Evolutionary conservation across 2,329 filamentous ascomycete genomes (phyloP).

Genomic region (Ophiostoma ulmi): DNA sequence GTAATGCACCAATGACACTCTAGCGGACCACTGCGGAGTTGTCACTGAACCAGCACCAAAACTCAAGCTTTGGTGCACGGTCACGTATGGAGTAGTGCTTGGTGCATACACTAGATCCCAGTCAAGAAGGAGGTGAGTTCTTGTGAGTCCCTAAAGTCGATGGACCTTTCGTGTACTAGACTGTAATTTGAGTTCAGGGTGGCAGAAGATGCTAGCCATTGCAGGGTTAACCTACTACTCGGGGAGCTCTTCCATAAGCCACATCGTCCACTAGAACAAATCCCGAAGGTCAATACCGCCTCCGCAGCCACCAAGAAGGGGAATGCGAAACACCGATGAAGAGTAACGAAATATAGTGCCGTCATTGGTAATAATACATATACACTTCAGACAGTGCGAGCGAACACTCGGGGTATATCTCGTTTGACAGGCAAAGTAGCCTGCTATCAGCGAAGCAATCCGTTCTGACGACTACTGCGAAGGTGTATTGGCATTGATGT

Average conservation of each 20-base stretch:
- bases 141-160: neutral
- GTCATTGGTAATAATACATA: no score
- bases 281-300: neutral
- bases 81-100: neutral
- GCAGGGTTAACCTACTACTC: neutral
- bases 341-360: no score
- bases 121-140: constrained; percentile 4
- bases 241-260: neutral
- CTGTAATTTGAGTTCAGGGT: neutral
- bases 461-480: no score
- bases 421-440: no score
- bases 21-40: constrained; percentile 6
- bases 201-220: no score
- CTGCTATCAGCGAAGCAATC: no score
- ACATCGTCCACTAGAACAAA: neutral
- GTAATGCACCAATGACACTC: neutral
- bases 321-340: no score
- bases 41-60: neutral
- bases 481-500: no score
- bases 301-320: no score
- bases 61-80: neutral
- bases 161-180: neutral
- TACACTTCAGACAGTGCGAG: no score
- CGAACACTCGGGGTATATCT: no score
- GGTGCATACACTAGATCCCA: constrained; percentile 4